Evolutionary conservation across 106 monocot genomes (phyloP), one percentile per base, ranked within the genome.

Genomic region (Apostasia shenzhenica): DNA sequence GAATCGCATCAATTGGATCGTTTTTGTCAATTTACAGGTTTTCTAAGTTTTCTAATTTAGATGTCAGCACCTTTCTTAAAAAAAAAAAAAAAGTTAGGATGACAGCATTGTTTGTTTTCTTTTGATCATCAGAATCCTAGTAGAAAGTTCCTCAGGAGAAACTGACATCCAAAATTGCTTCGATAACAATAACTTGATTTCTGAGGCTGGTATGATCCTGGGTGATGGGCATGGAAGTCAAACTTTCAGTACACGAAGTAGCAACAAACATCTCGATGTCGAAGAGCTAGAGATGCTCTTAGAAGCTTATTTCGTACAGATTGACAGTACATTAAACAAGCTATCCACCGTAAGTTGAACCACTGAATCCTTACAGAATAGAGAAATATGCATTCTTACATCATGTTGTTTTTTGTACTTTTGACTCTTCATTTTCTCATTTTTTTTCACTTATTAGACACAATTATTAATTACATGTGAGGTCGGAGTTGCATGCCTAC

Each of bases 231-330:
- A 63, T 55, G 40, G 67, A 76, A 58, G 75, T 14, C 41, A 39
- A 49, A 69, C 80, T 55, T 57, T 39, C 53, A 83, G 82, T 55
- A 83, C 55, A 49, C 78, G 71, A 70, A 76, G 77, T 48, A 63
- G 79, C 8, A 64, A 52, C 75, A 77, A 73, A 55, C 76, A 66
- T 50, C 61, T 61, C 0, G 73, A 88, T 52, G 62, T 88, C 8
- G 70, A 85, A 44, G 92, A 85, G 72, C 81, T 92, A 54, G 92
- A 88, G 76, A 88, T 83, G 82, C 83, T 92, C 13, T 75, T 92
- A 57, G 92, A 90, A 76, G 85, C 89, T 42, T 90, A 90, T 69
- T 90, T 90, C 68, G 78, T 83, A 39, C 85, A 90, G 76, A 82
- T 85, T 45, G 89, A 90, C 48, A 77, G 85, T 67, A 90, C 78